Evolutionary conservation across 345 rosid genomes (phyloP).

Genomic region (Lumnitzera littorea): DNA sequence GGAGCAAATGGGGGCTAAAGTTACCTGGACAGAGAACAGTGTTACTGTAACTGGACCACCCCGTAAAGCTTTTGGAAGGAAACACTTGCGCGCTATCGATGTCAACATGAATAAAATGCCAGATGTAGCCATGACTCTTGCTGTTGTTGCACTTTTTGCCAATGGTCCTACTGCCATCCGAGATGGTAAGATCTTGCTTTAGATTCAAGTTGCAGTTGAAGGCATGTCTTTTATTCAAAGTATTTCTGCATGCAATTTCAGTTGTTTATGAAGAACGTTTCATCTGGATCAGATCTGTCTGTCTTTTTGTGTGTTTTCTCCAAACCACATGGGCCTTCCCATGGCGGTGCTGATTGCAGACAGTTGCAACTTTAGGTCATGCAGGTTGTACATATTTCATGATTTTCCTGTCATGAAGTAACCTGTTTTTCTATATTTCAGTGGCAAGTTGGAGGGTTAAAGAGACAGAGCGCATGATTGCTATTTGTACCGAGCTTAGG

Average conservation of each 20-base stretch:
- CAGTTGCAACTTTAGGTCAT: too few species aligned
- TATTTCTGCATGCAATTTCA: neutral
- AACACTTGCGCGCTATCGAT: conserved; percentile 67
- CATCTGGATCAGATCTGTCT: too few species aligned
- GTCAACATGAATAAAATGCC: conserved; percentile 99
- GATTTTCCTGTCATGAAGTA: neutral
- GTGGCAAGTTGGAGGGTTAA: conserved; percentile 99
- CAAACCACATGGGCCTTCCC: too few species aligned
- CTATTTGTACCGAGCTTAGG: conserved; percentile 89
- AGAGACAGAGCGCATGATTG: conserved; percentile 96
- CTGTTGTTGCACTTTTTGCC: conserved; percentile 89
- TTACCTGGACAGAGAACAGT: conserved; percentile 83
- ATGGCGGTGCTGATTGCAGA: too few species aligned
- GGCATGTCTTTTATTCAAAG: neutral
- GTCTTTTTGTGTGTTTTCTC: too few species aligned
- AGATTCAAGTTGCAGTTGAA: neutral
- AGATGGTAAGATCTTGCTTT: conserved; percentile 53
- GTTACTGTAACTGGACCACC: conserved; percentile 92
- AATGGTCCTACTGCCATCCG: conserved; percentile 95
- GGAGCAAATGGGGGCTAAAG: conserved; percentile 95
- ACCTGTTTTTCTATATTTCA: conserved; percentile 10
- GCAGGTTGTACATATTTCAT: too few species aligned
- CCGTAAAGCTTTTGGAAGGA: conserved; percentile 57
- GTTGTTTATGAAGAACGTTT: too few species aligned
- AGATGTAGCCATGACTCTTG: conserved; percentile 96